Evolutionary conservation across 805 yeast genomes (phyloP).

Genomic region (Metschnikowia aberdeeniae): DNA sequence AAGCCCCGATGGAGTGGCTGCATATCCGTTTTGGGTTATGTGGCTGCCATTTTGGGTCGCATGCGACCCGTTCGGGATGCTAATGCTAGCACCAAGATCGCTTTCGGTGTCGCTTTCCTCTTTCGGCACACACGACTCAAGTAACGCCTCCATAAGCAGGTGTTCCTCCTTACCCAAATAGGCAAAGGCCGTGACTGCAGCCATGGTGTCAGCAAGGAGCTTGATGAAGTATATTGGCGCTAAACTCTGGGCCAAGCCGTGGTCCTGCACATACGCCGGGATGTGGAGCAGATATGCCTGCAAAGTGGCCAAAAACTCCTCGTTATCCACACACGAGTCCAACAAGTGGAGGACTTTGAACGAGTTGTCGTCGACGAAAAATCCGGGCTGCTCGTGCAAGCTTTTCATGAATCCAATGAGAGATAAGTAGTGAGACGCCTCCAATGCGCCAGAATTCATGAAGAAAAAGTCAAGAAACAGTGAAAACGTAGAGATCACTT

Average conservation of each 20-base stretch:
- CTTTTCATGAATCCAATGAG: slow-evolving; percentile 34
- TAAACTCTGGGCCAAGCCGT: slow-evolving; percentile 28
- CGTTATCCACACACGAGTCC: slow-evolving; percentile 35
- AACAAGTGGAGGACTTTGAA: slow-evolving; percentile 31
- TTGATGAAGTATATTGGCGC: slow-evolving; percentile 35
- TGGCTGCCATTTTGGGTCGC: too few species aligned
- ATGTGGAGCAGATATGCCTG: slow-evolving; percentile 26
- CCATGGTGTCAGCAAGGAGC: slow-evolving; percentile 33
- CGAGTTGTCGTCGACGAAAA: slow-evolving; percentile 24
- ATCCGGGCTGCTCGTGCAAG: slow-evolving; percentile 23
- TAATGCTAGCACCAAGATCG: slow-evolving; percentile 2
- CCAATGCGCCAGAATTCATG: slow-evolving; percentile 11
- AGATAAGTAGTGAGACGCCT: slow-evolving; percentile 32
- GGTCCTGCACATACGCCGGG: slow-evolving; percentile 9
- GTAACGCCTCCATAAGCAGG: slow-evolving; percentile 19
- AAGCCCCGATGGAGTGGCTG: too few species aligned
- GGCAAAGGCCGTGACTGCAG: slow-evolving; percentile 29
- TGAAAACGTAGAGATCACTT: slow-evolving; percentile 25
- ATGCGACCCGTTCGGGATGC: too few species aligned
- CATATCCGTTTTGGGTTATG: too few species aligned
- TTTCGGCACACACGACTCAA: not conserved
- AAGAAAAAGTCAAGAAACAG: slow-evolving; percentile 28
- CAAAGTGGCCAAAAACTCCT: slow-evolving; percentile 34
- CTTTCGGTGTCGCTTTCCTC: not conserved
- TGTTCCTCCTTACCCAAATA: slow-evolving; percentile 17